Conservation (phyloP, 371 early-diverging fungal genomes). For the Rhizopus arrhizus region DNA sequence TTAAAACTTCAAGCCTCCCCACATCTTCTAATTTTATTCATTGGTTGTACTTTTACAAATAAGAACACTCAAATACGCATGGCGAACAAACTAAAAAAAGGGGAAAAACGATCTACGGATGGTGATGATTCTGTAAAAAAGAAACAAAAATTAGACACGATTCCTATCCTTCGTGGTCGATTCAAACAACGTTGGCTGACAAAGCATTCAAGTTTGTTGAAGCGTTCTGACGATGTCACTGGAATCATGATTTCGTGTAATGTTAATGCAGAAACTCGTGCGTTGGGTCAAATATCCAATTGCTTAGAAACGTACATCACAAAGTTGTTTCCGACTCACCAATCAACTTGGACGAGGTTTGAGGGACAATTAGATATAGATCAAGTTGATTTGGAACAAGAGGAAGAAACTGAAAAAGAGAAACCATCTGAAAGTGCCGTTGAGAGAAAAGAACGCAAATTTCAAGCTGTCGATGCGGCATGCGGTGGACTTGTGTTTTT, state of each 20-base stretch:
- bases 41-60: no score
- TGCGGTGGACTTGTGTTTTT: constrained; percentile 58
- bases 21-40: no score
- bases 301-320: constrained; percentile 43
- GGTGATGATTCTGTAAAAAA: constrained; percentile 11
- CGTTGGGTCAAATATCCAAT: constrained; percentile 56
- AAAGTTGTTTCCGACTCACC: constrained; percentile 45
- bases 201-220: constrained; percentile 55
- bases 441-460: constrained; percentile 44
- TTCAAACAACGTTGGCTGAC: constrained; percentile 59
- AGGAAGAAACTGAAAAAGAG: constrained; percentile 27
- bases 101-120: background rate
- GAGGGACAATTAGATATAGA: constrained; percentile 50
- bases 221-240: constrained; percentile 40
- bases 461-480: constrained; percentile 59
- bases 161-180: constrained; percentile 53
- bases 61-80: no score
- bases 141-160: constrained; percentile 38
- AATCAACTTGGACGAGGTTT: constrained; percentile 46
- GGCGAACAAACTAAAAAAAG: no score
- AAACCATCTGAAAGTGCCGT: constrained; percentile 28
- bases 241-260: constrained; percentile 52
- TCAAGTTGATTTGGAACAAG: constrained; percentile 28
- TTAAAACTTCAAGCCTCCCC: no score
- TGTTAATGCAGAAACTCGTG: constrained; percentile 56